Evolutionary conservation across 1,139 yeast species (phyloP).

Genomic region (Blastobotrys illinoisensis): DNA sequence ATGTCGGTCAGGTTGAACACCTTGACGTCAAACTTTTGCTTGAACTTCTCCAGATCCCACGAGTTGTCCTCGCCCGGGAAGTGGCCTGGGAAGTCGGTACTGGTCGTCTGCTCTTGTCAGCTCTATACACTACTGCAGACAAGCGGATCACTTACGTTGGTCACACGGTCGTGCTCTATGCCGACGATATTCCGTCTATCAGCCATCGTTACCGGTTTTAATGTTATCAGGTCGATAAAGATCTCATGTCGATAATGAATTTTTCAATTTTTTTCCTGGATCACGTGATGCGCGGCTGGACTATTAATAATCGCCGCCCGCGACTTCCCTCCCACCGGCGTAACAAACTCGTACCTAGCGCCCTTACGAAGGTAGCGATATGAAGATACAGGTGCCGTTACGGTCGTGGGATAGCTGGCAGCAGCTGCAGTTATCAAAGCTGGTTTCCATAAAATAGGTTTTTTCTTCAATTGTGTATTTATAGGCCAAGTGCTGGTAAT

Average conservation of each 20-base stretch:
- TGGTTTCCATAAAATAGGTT: too few relatives aligned
- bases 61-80: slow-evolving; percentile 57
- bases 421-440: too few relatives aligned
- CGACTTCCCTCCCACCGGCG: too few relatives aligned
- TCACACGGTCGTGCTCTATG: slow-evolving; percentile 85
- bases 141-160: slow-evolving; percentile 46
- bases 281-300: neutral
- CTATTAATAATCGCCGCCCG: too few relatives aligned
- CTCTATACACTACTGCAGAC: too few relatives aligned
- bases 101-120: slow-evolving; percentile 41
- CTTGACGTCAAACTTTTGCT: slow-evolving; percentile 58
- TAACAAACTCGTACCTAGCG: too few relatives aligned
- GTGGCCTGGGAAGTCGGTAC: slow-evolving; percentile 89
- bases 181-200: slow-evolving; percentile 59
- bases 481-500: too few relatives aligned
- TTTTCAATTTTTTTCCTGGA: neutral
- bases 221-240: neutral
- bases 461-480: too few relatives aligned
- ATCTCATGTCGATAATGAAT: neutral
- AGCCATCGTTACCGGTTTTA: slow-evolving; percentile 1
- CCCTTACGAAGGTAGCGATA: too few relatives aligned
- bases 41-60: slow-evolving; percentile 84
- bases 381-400: too few relatives aligned
- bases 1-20: slow-evolving; percentile 59
- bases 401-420: too few relatives aligned